Evolutionary conservation across 805 yeast genomes (phyloP).

Genomic region (Lipomyces starkeyi): DNA sequence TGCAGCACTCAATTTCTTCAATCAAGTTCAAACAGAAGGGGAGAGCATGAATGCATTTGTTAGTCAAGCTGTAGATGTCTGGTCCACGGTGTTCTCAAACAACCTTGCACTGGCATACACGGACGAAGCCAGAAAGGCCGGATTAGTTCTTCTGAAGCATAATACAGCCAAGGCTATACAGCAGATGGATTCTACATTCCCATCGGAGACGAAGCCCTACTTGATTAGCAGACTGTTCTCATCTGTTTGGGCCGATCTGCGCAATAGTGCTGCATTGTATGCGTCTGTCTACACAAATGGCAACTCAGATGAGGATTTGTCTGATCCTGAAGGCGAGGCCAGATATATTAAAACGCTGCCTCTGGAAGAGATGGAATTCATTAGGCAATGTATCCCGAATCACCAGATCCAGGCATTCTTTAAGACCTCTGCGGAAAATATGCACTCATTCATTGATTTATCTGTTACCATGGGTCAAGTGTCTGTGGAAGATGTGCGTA

Average conservation of each 20-base stretch:
- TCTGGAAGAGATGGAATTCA: slow-evolving; percentile 30
- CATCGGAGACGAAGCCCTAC: slow-evolving; percentile 17
- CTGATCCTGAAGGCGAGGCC: slow-evolving; percentile 33
- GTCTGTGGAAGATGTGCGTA: slow-evolving; percentile 43
- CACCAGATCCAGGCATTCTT: slow-evolving; percentile 15
- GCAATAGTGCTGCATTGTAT: slow-evolving; percentile 10
- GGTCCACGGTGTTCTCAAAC: slow-evolving; percentile 25
- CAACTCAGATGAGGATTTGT: slow-evolving; percentile 26
- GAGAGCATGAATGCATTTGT: slow-evolving; percentile 21
- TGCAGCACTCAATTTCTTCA: slow-evolving; percentile 31
- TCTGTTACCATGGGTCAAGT: slow-evolving; percentile 52
- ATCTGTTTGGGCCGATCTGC: slow-evolving; percentile 31
- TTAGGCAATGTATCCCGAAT: slow-evolving; percentile 16
- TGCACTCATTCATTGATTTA: slow-evolving; percentile 22
- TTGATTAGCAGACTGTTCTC: slow-evolving; percentile 23
- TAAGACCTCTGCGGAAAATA: slow-evolving; percentile 6
- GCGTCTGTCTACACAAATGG: slow-evolving; percentile 12
- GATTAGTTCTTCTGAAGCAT: slow-evolving; percentile 19
- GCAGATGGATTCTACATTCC: slow-evolving; percentile 32
- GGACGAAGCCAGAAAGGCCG: slow-evolving; percentile 5
- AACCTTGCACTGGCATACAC: slow-evolving; percentile 8
- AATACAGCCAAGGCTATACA: slow-evolving; percentile 33
- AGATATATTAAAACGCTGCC: slow-evolving; percentile 19
- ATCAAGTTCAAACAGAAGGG: slow-evolving; percentile 26
- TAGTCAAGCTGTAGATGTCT: slow-evolving; percentile 20